Evolutionary conservation across 2,329 filamentous ascomycete species (phyloP).

Genomic region (Xenoacremonium recifei): DNA sequence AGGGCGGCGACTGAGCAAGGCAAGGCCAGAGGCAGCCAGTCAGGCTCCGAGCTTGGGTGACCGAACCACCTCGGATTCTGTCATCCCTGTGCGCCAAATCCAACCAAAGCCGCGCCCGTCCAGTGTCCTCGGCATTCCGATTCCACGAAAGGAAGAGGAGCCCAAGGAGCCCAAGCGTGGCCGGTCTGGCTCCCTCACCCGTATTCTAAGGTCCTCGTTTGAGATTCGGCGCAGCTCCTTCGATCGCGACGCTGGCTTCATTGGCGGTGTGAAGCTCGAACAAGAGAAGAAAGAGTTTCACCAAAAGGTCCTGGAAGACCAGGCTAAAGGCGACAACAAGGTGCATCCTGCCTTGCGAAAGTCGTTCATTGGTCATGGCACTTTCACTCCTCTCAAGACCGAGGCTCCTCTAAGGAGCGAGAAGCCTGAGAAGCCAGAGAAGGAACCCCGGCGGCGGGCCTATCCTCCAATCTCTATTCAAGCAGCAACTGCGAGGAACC

Average conservation of each 20-base stretch:
- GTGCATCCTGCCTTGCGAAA: slow-evolving; percentile 36
- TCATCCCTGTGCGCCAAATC: slow-evolving; percentile 6
- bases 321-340: slow-evolving; percentile 23
- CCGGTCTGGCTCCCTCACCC: slow-evolving; percentile 37
- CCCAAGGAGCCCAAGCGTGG: slow-evolving; percentile 22
- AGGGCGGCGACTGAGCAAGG: slow-evolving; percentile 31
- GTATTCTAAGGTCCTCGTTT: slow-evolving; percentile 34
- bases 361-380: slow-evolving; percentile 22
- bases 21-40: slow-evolving; percentile 23
- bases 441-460: slow-evolving; percentile 25
- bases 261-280: slow-evolving; percentile 42
- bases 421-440: slow-evolving; percentile 15
- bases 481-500: slow-evolving; percentile 24
- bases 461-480: slow-evolving; percentile 39
- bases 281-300: slow-evolving; percentile 34
- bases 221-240: slow-evolving; percentile 33
- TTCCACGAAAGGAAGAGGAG: slow-evolving; percentile 20
- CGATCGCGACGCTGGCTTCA: slow-evolving; percentile 36
- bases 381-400: slow-evolving; percentile 27
- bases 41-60: slow-evolving; percentile 9
- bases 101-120: slow-evolving; percentile 24
- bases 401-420: slow-evolving; percentile 14
- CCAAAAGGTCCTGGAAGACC: slow-evolving; percentile 26
- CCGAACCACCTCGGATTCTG: slow-evolving; percentile 15
- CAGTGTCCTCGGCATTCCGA: slow-evolving; percentile 25